These are phyloP conservation scores for Setomelanomma holmii DNA, from an alignment of 2,329 filamentous ascomycete genomes.

Conservation along the genomic window DNA sequence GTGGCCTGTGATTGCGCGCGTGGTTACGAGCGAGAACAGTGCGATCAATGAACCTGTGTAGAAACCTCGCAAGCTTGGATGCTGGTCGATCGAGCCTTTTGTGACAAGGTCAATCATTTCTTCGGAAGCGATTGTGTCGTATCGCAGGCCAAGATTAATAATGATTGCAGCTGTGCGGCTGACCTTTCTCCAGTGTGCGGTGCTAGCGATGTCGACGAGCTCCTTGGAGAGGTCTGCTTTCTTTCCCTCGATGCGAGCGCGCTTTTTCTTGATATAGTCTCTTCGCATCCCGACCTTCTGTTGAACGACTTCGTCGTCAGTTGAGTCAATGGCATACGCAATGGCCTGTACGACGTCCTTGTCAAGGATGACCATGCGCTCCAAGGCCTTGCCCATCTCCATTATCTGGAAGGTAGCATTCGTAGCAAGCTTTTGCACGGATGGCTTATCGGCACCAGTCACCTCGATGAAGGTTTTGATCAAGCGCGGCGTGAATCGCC, in stretches of 20 bases:
- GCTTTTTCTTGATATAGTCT: conserved; percentile 75
- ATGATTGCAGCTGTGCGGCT: conserved; percentile 89
- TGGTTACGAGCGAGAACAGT: conserved; percentile 82
- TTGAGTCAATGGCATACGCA: conserved; percentile 39
- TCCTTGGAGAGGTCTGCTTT: conserved; percentile 83
- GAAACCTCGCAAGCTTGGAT: conserved; percentile 81
- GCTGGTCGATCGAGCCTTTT: conserved; percentile 84
- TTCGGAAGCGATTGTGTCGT: conserved; percentile 82
- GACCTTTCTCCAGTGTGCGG: conserved; percentile 96
- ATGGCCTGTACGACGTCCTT: conserved; percentile 74
- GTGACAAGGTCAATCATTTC: conserved; percentile 85
- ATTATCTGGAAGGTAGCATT: conserved; percentile 84
- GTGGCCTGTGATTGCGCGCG: conserved; percentile 84
- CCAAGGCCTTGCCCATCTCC: conserved; percentile 88
- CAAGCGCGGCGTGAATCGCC: conserved; percentile 91
- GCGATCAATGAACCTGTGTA: conserved; percentile 82
- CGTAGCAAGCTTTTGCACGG: conserved; percentile 86
- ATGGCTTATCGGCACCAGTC: conserved; percentile 88
- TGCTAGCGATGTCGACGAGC: conserved; percentile 76
- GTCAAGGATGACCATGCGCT: conserved; percentile 84
- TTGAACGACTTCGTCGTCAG: conserved; percentile 64
- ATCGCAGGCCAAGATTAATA: conserved; percentile 88
- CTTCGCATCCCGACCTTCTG: conserved; percentile 70
- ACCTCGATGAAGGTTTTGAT: conserved; percentile 91
- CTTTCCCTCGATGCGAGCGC: conserved; percentile 79